A percentile compares a stretch with the other conserved stretches of the same genome.
Evolutionary conservation across 495 filamentous ascomycete genomes (phyloP).

Genomic region (Penicillium verhagenii): DNA sequence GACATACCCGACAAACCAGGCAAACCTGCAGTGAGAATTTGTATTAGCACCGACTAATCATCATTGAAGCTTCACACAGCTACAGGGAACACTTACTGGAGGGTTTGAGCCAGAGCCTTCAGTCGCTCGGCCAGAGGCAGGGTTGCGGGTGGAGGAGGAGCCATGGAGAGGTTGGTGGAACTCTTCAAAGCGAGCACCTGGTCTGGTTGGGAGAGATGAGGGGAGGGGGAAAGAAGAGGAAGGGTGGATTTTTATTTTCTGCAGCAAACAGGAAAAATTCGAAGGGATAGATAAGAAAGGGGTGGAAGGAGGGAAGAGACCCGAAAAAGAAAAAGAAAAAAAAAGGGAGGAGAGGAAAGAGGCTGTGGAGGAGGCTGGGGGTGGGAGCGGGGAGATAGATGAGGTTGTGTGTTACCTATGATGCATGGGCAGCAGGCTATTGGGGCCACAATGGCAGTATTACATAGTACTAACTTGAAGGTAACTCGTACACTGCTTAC

Average conservation of each 20-base stretch:
- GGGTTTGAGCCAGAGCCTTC: conserved; percentile 73
- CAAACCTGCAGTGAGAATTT: conserved; percentile 45
- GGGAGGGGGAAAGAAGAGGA: conserved; percentile 1
- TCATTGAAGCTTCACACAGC: conserved; percentile 17
- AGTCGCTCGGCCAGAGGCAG: conserved; percentile 74
- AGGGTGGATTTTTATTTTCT: not conserved
- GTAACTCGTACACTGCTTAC: no score
- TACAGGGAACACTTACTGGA: conserved; percentile 64
- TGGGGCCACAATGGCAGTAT: not conserved
- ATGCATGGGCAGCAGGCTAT: not conserved
- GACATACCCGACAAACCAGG: conserved; percentile 90
- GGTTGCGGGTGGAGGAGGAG: conserved; percentile 71
- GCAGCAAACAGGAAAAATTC: not conserved
- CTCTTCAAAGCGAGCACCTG: conserved; percentile 3
- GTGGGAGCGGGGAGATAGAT: conserved; percentile 13
- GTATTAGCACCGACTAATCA: conserved; percentile 43
- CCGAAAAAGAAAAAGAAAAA: conserved; percentile 11
- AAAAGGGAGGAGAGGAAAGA: conserved; percentile 15
- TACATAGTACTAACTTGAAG: no score
- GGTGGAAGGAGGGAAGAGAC: not conserved
- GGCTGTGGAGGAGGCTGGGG: conserved; percentile 28
- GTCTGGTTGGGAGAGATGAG: conserved; percentile 1
- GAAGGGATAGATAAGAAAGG: conserved; percentile 1
- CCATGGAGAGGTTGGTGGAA: conserved; percentile 53
- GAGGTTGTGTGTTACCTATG: conserved; percentile 26